Base-by-base conservation (phyloP, 169 alveolate genomes). In the Cryptosporidium viatorum region DNA sequence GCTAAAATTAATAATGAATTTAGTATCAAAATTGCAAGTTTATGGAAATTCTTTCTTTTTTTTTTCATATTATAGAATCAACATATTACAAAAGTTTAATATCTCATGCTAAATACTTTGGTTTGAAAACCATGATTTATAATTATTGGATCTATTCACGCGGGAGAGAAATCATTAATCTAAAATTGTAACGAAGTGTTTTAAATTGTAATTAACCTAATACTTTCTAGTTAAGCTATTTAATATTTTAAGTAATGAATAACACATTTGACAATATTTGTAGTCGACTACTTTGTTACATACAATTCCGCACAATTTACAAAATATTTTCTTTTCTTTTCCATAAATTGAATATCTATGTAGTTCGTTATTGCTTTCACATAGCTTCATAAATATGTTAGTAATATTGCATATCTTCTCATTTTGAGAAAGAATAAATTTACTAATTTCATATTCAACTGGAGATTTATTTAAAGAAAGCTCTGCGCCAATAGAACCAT, bases 401-500 rank as follows among this genome's bases (percentile, higher is more conserved):
- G 89, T 41, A 37, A 80, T 59, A 62, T 80, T 80, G 8, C 50
- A 41, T 31, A 80, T 31, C 23, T 80, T 80, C 26, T 39, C 62
- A 35, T 41, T 41, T 65, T 80, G 89, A 35, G 89, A 39, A 43
- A 41, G 21, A 1, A 80, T 31, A 31, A 80, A 80, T 41, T 65
- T 65, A 45, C 41, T n/a, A 9, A 59, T 41, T 80, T 80, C 89
- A 7, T 65, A 5, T 62, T 80, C 89, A 62, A 80, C 21, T 10
- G 48, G 74, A 26, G 80, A 59, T 33, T 59, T 80, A 18, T 67
- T 39, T 10, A 80, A 59, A 35, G 89, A 80, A 41, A 80, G 62
- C 50, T 80, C 80, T 21, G 75, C 67, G 12, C 89, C 89, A 9
- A 80, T 80, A n/a, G 62, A 43, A 65, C 75, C 8, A 62, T 41